Evolutionary conservation across 768 basidiomycete species (phyloP), one percentile per base, ranked within the genome.

Genomic region (Kwoniella newhampshirensis): DNA sequence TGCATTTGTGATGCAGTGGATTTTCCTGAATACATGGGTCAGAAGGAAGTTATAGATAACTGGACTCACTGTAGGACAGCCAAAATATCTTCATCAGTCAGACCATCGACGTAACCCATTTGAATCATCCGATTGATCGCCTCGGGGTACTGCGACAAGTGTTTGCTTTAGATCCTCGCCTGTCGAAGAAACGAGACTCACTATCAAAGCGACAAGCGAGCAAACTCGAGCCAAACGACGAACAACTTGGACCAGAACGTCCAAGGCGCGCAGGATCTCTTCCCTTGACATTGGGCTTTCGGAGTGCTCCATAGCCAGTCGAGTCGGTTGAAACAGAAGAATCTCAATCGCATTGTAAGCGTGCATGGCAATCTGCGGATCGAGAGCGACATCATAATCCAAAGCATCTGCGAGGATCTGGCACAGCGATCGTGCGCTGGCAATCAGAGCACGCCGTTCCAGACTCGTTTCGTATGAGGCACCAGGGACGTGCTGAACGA

Each of bases 301-400:
- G 9, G 5, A 25, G 15, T 43, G 40, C 28, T 56, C 46, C 1
- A 30, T 36, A 8, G 30, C 25, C 20, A 48, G 28, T 1, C 39
- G 21, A 5, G 35, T 30, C 1, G 54, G 47, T 18, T 56, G 54
- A 36, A 56, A 56, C 4, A 56, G 39, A 13, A 56, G 23, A 13
- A 56, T 56, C 27, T 56, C 54, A 47, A 56, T 56, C 25, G 37
- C 54, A 37, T 56, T 56, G 35, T 56, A 56, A 12, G 54, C 54
- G 17, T 56, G 54, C 54, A 56, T 56, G 3, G 45, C 54, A 3
- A 56, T 40, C 21, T 56, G 54, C 3, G 54, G 54, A 42, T 56
- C 54, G 9, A 56, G 28, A 12, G 40, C 4, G n/a, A 49, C 46
- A 8, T 48, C 13, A 26, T 56, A 28, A 12, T 36, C 27, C 8